Base-by-base conservation (phyloP, 163 green algal species). In the Chlamydomonas reinhardtii region DNA sequence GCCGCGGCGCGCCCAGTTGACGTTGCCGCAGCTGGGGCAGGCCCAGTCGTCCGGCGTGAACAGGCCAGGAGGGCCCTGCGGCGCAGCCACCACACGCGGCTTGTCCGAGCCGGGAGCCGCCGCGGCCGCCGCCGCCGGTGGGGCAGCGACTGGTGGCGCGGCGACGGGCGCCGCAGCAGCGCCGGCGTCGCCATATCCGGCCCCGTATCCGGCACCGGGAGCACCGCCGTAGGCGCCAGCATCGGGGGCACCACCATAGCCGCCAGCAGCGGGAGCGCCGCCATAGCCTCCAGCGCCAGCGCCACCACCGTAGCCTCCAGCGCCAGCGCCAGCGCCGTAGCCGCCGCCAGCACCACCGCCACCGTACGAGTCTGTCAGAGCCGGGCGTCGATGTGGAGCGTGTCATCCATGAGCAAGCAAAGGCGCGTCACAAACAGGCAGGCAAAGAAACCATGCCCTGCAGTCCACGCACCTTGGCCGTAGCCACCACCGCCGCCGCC, bases 11-110 rank as follows among this genome's bases (percentile, higher is more conserved):
- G 93, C 95, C 96, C 96, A 99, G 85, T 92, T 92, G 82, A 94
- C 96, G 90, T 98, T 98, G 73, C 93, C 92, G 88, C 96, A 98
- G 74, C 83, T 90, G 35, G 90, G 85, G 91, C 96, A 98, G 2
- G 90, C 52, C 96, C 96, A 98, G 88, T 98, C 96, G 52, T 94
- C 96, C 32, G 77, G 52, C 3, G 65, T 54, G 52, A 96, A 96
- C 74, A 95, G 82, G 43, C 91, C 92, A 16, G 91, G 85, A 4
- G 93, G 94, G 22, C 94, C 96, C 89, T 96, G 93, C 22, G 93
- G 93, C 4, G 94, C 95, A 19, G 96, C 93, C 31, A 85, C 89
- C 27, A 95, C 85, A 31, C 81, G 81, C 0, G 71, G 29, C 74
- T 89, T 88, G 14, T 77, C 64, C n/a, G 37, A 20, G 1, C 34